A percentile compares a stretch with the other conserved stretches of the same genome.
Conservation (phyloP, 306 rosid genomes). For the Prunus kanzakura region DNA sequence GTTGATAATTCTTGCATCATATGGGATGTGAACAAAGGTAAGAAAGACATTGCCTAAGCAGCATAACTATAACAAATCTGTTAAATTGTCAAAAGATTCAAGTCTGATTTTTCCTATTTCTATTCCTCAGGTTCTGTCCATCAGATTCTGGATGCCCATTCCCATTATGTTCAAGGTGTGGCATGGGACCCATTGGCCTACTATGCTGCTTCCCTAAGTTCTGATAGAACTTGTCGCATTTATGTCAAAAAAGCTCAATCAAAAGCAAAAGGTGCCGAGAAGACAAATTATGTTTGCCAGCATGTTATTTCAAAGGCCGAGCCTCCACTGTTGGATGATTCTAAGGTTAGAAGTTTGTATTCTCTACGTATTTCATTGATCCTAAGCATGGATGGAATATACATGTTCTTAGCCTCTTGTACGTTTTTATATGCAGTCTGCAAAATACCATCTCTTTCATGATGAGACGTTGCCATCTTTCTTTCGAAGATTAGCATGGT, state of each 20-base stretch:
- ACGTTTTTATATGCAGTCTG: constrained; percentile 48
- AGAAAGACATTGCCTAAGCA: constrained; percentile 8
- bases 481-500: constrained; percentile 94
- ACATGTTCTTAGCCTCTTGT: constrained; percentile 20
- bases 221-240: constrained; percentile 88
- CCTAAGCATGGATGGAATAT: constrained; percentile 4
- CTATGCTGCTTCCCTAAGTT: constrained; percentile 84
- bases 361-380: constrained; percentile 13
- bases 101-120: constrained; percentile 17
- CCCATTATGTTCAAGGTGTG: constrained; percentile 97
- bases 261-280: constrained; percentile 61
- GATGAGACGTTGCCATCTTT: constrained; percentile 93
- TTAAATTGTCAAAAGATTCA: constrained; percentile 15
- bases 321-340: constrained; percentile 50
- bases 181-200: constrained; percentile 90
- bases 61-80: constrained; percentile 4
- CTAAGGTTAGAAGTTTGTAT: constrained; percentile 53
- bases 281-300: constrained; percentile 64
- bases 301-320: constrained; percentile 80
- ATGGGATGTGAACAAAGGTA: constrained; percentile 92
- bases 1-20: constrained; percentile 92
- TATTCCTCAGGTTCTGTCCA: constrained; percentile 66
- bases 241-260: constrained; percentile 62
- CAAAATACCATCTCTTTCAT: constrained; percentile 73
- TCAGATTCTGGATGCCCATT: constrained; percentile 81